Conservation (phyloP, 176 grass and related monocot genomes). For the Lolium rigidum region DNA sequence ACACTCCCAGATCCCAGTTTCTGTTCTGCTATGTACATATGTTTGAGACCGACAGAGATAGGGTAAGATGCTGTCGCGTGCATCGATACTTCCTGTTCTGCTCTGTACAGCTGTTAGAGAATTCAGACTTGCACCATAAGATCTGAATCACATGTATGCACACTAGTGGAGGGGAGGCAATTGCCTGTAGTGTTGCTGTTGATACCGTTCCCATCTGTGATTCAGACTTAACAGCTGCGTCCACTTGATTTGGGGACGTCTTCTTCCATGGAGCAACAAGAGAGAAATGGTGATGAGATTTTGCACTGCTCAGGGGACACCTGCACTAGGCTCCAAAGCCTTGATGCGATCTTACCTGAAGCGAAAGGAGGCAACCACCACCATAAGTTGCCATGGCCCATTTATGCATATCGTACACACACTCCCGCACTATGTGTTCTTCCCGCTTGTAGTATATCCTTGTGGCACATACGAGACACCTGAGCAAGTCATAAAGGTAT, state of each 20-base stretch:
- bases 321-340: slow-evolving; percentile 47
- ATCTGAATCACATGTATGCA: slow-evolving; percentile 14
- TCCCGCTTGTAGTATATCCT: not conserved
- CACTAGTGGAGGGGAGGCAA: slow-evolving; percentile 11
- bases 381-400: slow-evolving; percentile 41
- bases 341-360: slow-evolving; percentile 60
- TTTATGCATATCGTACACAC: not conserved
- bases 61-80: not conserved
- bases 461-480: slow-evolving; percentile 19
- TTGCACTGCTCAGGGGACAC: slow-evolving; percentile 45
- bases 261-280: slow-evolving; percentile 26
- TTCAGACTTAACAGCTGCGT: slow-evolving; percentile 24
- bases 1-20: not conserved
- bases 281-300: not conserved
- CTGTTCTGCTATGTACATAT: not conserved
- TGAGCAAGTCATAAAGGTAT: not conserved
- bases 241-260: slow-evolving; percentile 35
- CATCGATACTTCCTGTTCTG: not conserved
- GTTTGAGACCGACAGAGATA: slow-evolving; percentile 11
- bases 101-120: not conserved
- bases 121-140: not conserved
- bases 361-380: slow-evolving; percentile 25
- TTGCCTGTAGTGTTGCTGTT: slow-evolving; percentile 4
- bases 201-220: not conserved
- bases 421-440: slow-evolving; percentile 6